phyloP scores from a whole-genome alignment of 306 rosid species.

The Ochetophila trinervis region DNA sequence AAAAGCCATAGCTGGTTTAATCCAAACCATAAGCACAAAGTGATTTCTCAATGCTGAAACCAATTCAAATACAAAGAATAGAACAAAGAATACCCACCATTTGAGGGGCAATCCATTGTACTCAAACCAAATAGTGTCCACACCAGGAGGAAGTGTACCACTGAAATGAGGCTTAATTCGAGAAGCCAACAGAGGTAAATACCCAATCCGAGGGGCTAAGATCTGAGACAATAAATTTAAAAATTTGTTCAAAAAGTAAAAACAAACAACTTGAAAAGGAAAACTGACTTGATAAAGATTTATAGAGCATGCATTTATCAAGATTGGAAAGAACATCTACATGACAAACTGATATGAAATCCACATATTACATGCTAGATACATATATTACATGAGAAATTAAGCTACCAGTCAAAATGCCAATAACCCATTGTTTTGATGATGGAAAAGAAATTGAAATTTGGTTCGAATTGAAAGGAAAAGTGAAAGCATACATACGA shows the following conservation, averaged over 20 bases:
- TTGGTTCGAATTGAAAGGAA: neutral
- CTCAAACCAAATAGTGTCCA: constrained; percentile 89
- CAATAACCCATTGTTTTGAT: neutral
- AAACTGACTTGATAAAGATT: neutral
- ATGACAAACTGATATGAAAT: neutral
- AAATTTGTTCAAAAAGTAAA: neutral
- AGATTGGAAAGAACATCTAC: neutral
- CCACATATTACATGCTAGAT: neutral
- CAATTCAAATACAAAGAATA: too few species aligned
- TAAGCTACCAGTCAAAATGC: too few species aligned
- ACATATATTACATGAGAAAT: neutral
- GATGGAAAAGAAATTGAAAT: neutral
- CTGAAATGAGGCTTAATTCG: constrained; percentile 74
- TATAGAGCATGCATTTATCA: neutral
- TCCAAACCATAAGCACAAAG: too few species aligned
- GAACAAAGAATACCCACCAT: constrained; percentile 43
- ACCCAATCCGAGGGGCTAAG: constrained; percentile 88
- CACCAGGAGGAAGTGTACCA: constrained; percentile 76
- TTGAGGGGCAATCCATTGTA: constrained; percentile 86
- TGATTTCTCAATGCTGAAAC: too few species aligned
- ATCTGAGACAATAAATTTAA: constrained; percentile 41
- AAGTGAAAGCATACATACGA: constrained; percentile 35
- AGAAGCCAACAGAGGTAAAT: constrained; percentile 79
- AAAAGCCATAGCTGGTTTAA: neutral
- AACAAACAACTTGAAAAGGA: neutral